A percentile compares a stretch with the other conserved stretches of the same genome.
phyloP scores from a whole-genome alignment of 768 basidiomycete species.

The Paxillus rubicundulus region DNA sequence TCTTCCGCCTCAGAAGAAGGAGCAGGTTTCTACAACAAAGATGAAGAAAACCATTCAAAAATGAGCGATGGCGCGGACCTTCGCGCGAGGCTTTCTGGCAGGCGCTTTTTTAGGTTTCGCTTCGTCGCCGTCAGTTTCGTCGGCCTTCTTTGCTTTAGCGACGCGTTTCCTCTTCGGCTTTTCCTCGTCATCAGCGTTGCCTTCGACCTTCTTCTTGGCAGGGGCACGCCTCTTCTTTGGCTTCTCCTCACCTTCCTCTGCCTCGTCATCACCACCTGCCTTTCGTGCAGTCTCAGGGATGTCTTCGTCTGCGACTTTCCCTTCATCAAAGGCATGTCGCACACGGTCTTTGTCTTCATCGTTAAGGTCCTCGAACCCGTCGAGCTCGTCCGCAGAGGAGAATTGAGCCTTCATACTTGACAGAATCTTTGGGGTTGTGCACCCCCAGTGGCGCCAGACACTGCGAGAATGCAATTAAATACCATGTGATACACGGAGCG shows the following conservation, averaged over 20 bases:
- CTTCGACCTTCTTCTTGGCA: conserved; percentile 35
- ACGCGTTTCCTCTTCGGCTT: conserved; percentile 37
- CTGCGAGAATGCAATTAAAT: conserved; percentile 33
- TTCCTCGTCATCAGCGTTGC: conserved; percentile 34
- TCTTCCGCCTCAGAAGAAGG: conserved; percentile 27
- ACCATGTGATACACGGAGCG: neutral
- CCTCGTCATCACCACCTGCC: conserved; percentile 45
- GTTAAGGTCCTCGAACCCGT: conserved; percentile 77
- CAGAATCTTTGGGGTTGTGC: conserved; percentile 67
- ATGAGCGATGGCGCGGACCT: conserved; percentile 26
- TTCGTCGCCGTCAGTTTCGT: conserved; percentile 38
- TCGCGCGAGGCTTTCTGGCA: conserved; percentile 36
- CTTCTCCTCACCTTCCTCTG: conserved; percentile 51
- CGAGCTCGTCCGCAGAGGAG: conserved; percentile 62
- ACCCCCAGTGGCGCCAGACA: conserved; percentile 91
- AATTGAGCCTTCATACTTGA: conserved; percentile 66
- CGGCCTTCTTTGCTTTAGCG: conserved; percentile 29
- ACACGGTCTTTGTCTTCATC: conserved; percentile 71
- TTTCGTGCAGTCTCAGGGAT: conserved; percentile 74
- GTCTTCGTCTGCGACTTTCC: conserved; percentile 79
- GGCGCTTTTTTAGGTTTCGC: conserved; percentile 32
- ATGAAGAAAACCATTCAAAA: conserved; percentile 12
- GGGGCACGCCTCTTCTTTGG: conserved; percentile 49
- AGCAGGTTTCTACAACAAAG: conserved; percentile 24
- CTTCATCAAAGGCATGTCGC: conserved; percentile 69